phyloP scores from a whole-genome alignment of 2,329 filamentous ascomycete genomes.

The Emergomyces pasteurianus region DNA sequence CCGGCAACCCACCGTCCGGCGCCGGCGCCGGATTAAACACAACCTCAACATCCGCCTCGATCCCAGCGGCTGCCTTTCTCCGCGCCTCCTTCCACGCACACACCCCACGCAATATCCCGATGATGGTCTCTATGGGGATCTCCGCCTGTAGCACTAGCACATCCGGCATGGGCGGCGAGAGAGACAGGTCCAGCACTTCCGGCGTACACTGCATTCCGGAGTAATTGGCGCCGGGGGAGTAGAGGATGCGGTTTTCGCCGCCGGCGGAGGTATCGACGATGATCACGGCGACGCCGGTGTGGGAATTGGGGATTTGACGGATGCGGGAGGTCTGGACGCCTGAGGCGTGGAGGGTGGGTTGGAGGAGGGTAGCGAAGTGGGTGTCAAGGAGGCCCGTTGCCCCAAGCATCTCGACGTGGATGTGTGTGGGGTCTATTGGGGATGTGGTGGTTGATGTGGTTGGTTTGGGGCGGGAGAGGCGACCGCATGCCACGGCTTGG shows the following conservation, averaged over 20 bases:
- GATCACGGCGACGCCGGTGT: constrained; percentile 63
- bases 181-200: constrained; percentile 24
- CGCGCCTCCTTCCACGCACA: constrained; percentile 31
- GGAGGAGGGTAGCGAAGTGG: constrained; percentile 51
- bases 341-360: constrained; percentile 45
- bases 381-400: constrained; percentile 53
- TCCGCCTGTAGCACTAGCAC: constrained; percentile 69
- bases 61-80: constrained; percentile 20
- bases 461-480: constrained; percentile 52
- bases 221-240: constrained; percentile 60
- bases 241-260: constrained; percentile 61
- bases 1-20: constrained; percentile 57
- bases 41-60: constrained; percentile 42
- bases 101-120: constrained; percentile 43
- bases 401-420: constrained; percentile 57
- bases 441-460: constrained; percentile 9
- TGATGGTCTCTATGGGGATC: constrained; percentile 54
- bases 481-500: constrained; percentile 80
- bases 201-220: constrained; percentile 29
- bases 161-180: constrained; percentile 39
- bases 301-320: constrained; percentile 31
- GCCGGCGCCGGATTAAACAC: constrained; percentile 85
- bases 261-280: constrained; percentile 60
- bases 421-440: constrained; percentile 10
- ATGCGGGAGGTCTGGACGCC: constrained; percentile 52